Base-by-base conservation (phyloP, 2,329 filamentous ascomycete species). In the Herpomyces periplanetae region DNA sequence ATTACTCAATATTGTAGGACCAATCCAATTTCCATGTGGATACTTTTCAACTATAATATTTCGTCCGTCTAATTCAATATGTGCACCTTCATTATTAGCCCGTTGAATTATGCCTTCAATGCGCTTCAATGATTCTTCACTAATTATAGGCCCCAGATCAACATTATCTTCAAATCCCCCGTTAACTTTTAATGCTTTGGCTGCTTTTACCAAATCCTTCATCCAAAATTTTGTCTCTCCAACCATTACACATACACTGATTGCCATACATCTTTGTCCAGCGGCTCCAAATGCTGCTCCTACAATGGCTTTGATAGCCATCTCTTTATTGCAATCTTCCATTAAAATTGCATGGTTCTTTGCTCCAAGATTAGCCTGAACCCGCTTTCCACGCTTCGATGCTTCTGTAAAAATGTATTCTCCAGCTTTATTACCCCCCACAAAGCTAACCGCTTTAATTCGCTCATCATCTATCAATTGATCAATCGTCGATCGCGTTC, bases 271-370 rank as follows among this genome's bases (percentile, higher is more conserved):
- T 25, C 66, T 49, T 45, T 80, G 66, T 14, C 66, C 66, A 10
- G 66, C 66, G 26, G 66, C 66, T 27, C 66, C 66, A 28, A 80
- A 80, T 10, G 68, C 66, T 13, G 68, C 66, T 27, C 66, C 68
- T 3, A 65, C 53, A 27, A 80, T 65, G 16, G 63, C 61, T 42
- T 75, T 80, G 31, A 80, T 43, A 27, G 69, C 66, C 31, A 73
- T 63, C 45, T 80, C 73, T 51, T 71, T 75, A 47, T 80, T 73
- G 45, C 59, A 64, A 44, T 80, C 66, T 8, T 66, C 66, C 24
- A 75, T 51, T 12, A 80, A 58, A 20, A 63, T 62, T 11, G 65
- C 65, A 37, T 80, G 66, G 47, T 80, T 80, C 51, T 80, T 80
- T 28, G 66, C 66, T 15, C 66, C 68, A 25, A 80, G 43, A 41